Base-by-base conservation (phyloP, 2,329 filamentous ascomycete genomes). In the Aureobasidium sp. region DNA sequence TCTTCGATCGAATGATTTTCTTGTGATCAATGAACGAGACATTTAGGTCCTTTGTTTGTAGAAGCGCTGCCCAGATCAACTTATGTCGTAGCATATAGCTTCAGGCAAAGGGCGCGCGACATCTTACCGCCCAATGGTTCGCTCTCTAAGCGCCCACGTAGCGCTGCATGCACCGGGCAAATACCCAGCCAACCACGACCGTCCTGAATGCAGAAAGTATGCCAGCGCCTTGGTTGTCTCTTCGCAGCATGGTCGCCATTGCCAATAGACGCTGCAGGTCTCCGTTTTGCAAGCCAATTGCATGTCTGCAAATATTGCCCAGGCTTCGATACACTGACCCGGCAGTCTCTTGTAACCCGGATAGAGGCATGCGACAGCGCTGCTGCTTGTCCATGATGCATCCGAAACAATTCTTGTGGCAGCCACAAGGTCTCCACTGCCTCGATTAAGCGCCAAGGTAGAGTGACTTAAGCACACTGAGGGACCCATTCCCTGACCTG, bases 401-500 rank as follows among this genome's bases (percentile, higher is more conserved):
- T 34, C 2, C 36, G 57, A 42, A 60, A 60, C 55, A 39, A 39
- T 48, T 20, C 17, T 48, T 59, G 42, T 34, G 42, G 41, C 42
- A 37, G 55, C 55, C 55, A 58, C 55, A 34, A 47, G 45, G 22
- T 36, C 20, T 48, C 55, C 55, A 59, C 55, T 59, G 55, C 55
- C 55, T 48, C 55, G 31, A 59, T 51, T 60, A 60, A 51, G 57
- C 57, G 57, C 57, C 57, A 60, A 49, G 57, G 25, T 42, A 42
- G 22, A 34, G 36, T 59, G 27, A 49, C 56, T 37, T 60, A 60
- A 60, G 45, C 31, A 39, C 22, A 27, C 17, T 17, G 57, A 1
- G 12, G 42, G 45, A 42, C 57, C 57, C 57, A 60, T 60, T 51
- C 11, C 27, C 27, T 36, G 57, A 60, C 65, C 61, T 63, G 64